Evolutionary conservation across 2,329 filamentous ascomycete species (phyloP), one percentile per base, ranked within the genome.

Genomic region (Colletotrichum viniferum): DNA sequence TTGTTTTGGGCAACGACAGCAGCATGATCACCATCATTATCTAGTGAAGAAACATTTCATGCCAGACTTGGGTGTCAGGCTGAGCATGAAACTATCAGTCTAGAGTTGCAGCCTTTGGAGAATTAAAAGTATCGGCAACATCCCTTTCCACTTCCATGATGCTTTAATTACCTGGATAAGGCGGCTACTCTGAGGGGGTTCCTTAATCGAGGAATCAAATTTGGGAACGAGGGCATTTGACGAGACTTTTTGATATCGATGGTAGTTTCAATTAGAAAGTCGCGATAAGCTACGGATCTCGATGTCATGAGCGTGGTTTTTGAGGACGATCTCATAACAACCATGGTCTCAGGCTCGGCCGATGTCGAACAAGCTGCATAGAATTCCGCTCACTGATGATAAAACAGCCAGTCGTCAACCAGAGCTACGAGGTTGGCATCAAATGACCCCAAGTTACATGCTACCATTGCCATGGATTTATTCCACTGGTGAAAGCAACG

Each of bases 171-270:
- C n/a, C 43, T 21, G 43, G 4, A 10, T 9, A 43, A n/a, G 18
- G 43, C n/a, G n/a, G 2, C 10, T 21, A 21, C 10, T 5, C 21
- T 13, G 2, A 21, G 10, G 6, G n/a, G 10, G 43, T 13, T 21
- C 10, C n/a, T 13, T 12, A 7, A 52, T 21, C n/a, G 10, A 52
- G 18, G 38, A 48, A 48, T 12, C 5, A 48, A 12, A 48, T 3
- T 12, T 48, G 38, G n/a, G 9, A 1, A n/a, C 38, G 38, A n/a
- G 38, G 2, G 3, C n/a, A n/a, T n/a, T 3, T n/a, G 38, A 1
- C 9, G 38, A n/a, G 38, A n/a, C 0, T 5, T 5, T 3, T 43
- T 48, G 43, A 21, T 21, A 1, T 21, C n/a, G 2, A 21, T 2
- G 2, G 43, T 13, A 21, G 4, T 21, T 52, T 1, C 4, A 52